Base-by-base conservation (phyloP, 2,329 filamentous ascomycete genomes). In the Penicillium sp. region DNA sequence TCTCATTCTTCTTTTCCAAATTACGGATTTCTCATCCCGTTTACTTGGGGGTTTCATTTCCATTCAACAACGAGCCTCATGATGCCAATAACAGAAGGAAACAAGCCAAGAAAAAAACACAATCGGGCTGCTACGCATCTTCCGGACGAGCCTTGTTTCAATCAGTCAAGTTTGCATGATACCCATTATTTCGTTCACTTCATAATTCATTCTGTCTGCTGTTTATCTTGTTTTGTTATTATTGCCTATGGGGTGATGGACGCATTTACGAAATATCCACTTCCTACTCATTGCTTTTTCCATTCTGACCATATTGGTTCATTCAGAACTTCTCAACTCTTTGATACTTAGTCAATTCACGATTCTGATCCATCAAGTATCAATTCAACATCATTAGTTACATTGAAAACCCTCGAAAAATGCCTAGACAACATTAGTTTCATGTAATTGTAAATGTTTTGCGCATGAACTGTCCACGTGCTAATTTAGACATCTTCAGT, bases 91-190 rank as follows among this genome's bases (percentile, higher is more conserved):
- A 43, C 32, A 32, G 38, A 38, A 35, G 32, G 8, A 27, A 53
- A 30, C 18, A 26, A 26, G 32, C 35, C 36, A 32, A 29, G n/a
- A 35, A 18, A 10, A 18, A 35, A 9, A 19, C n/a, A 26, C 18
- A 30, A 5, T 27, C 16, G 18, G n/a, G 46, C 32, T 39, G 26
- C 45, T 11, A 36, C 51, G 16, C 46, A 34, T 43, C 39, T 49
- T 29, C 29, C 35, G 43, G 34, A 39, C 44, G 36, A 39, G 34
- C 44, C 51, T 23, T 53, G 30, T 53, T 43, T 30, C 9, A 36
- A 34, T 27, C 51, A 36, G 40, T 27, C 51, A 26, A 52, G 29
- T 49, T 44, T 50, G 32, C 51, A 53, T 50, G 51, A 53, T 53
- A 53, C 51, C 51, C 51, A 49, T 50, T 50, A n/a, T 29, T 40